phyloP scores from a whole-genome alignment of 306 rosid genomes.

The Medicago ruthenica region DNA sequence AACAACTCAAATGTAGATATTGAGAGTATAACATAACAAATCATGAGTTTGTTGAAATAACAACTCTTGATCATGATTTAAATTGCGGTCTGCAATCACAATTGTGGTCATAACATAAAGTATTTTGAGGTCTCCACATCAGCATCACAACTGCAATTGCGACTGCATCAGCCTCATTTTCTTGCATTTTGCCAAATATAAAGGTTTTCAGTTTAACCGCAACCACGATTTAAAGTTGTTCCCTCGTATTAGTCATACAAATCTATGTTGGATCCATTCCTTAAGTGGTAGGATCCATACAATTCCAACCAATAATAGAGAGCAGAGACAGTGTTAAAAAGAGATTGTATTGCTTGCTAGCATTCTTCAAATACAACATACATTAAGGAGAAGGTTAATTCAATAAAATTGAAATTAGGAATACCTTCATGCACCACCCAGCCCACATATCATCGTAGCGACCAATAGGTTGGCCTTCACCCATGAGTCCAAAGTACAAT shows the following conservation, averaged over 20 bases:
- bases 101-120: too few species aligned
- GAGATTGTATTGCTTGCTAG: neutral
- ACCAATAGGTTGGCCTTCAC: constrained; percentile 85
- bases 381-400: neutral
- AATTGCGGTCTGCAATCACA: too few species aligned
- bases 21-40: too few species aligned
- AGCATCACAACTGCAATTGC: too few species aligned
- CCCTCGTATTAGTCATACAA: neutral
- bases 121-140: too few species aligned
- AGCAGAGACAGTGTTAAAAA: neutral
- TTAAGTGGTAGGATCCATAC: neutral
- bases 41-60: neutral
- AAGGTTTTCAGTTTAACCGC: too few species aligned
- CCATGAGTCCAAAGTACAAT: constrained; percentile 94
- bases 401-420: neutral
- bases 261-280: neutral
- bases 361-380: neutral
- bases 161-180: too few species aligned
- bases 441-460: constrained; percentile 95
- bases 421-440: constrained; percentile 92
- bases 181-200: too few species aligned
- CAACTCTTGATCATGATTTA: too few species aligned
- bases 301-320: neutral
- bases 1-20: neutral
- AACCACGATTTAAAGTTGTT: too few species aligned